Evolutionary conservation across 305 asterid species (phyloP).

Genomic region (Euphrasia arctica): DNA sequence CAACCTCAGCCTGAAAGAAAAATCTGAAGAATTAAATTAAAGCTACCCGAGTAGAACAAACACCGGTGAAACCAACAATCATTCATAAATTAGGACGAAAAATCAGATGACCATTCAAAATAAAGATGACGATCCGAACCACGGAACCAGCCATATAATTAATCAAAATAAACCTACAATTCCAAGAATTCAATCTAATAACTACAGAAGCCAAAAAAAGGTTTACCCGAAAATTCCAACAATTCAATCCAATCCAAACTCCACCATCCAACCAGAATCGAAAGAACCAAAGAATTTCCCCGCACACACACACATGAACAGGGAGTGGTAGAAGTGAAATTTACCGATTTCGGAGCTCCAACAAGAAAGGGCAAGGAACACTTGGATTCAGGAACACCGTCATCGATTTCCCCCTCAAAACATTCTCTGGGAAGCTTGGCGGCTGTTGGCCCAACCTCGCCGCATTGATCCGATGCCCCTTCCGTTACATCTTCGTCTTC

Average conservation of each 20-base stretch:
- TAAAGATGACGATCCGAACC: not conserved
- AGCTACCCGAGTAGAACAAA: slow-evolving; percentile 14
- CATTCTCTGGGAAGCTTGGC: slow-evolving; percentile 38
- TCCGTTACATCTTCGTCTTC: slow-evolving; percentile 20
- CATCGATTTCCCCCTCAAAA: slow-evolving; percentile 37
- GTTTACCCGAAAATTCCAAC: not conserved
- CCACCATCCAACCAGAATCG: not conserved
- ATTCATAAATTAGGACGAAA: not conserved
- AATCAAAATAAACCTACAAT: not conserved
- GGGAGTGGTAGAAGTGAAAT: not conserved
- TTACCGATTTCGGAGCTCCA: slow-evolving; percentile 62
- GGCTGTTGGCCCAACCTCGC: slow-evolving; percentile 18
- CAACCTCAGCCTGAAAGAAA: slow-evolving; percentile 8
- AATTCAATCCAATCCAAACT: slow-evolving; percentile 10
- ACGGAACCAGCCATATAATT: not conserved
- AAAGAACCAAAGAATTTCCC: not conserved
- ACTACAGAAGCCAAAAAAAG: not conserved
- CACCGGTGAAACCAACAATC: slow-evolving; percentile 14
- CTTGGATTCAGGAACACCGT: slow-evolving; percentile 43
- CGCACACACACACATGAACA: not conserved
- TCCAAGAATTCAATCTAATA: slow-evolving; percentile 4
- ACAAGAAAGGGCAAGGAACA: slow-evolving; percentile 52
- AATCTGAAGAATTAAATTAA: not conserved
- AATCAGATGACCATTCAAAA: not conserved
- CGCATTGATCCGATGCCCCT: slow-evolving; percentile 29